These are phyloP conservation scores for Croton setiger DNA, from an alignment of 441 rosid genomes.

Conservation along the genomic window DNA sequence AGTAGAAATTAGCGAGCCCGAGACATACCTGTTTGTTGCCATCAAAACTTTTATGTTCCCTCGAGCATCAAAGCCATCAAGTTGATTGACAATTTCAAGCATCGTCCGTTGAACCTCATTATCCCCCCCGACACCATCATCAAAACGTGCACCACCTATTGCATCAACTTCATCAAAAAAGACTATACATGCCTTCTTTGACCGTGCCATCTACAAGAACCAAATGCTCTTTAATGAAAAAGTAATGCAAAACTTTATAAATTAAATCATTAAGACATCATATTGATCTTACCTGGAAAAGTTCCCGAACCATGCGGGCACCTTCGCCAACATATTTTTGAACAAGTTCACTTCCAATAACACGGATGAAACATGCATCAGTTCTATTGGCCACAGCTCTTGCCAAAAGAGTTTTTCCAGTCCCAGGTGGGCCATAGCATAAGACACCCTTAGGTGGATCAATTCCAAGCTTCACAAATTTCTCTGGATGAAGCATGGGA, in stretches of 20 bases:
- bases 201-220: constrained; percentile 74
- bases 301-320: constrained; percentile 96
- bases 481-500: constrained; percentile 99
- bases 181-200: constrained; percentile 96
- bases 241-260: not conserved
- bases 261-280: not conserved
- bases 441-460: constrained; percentile 99
- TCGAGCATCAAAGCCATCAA: constrained; percentile 97
- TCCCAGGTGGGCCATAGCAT: constrained; percentile 98
- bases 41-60: constrained; percentile 96
- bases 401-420: constrained; percentile 91
- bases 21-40: constrained; percentile 86
- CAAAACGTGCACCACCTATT: constrained; percentile 98
- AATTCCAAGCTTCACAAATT: constrained; percentile 95
- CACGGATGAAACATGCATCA: constrained; percentile 97
- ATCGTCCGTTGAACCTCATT: constrained; percentile 97
- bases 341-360: constrained; percentile 97
- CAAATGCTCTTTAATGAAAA: not conserved
- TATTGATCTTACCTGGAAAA: constrained; percentile 65
- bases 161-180: constrained; percentile 97
- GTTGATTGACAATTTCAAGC: constrained; percentile 98
- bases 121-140: constrained; percentile 97
- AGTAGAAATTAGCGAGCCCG: not conserved
- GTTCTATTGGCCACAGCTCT: constrained; percentile 99
- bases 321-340: constrained; percentile 99